A percentile compares a stretch with the other conserved stretches of the same genome.
Conservation (phyloP, 306 rosid genomes). For the Dryas octopetala region DNA sequence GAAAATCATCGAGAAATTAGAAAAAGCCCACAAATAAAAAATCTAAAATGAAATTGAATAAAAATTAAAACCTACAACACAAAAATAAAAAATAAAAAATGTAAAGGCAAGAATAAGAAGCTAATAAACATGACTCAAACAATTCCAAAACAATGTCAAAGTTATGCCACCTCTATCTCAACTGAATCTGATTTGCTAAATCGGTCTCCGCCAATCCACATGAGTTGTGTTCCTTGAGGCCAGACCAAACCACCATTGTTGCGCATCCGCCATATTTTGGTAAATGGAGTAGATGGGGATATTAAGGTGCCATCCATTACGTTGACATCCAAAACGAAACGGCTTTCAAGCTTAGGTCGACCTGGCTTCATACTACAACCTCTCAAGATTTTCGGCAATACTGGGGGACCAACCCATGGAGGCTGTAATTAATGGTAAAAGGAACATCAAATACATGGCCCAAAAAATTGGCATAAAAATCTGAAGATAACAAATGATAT, state of each 20-base stretch:
- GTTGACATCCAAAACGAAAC: conserved; percentile 72
- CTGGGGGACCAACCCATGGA: conserved; percentile 24
- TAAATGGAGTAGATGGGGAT: conserved; percentile 76
- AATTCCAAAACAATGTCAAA: not conserved
- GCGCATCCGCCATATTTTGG: conserved; percentile 91
- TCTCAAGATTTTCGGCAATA: conserved; percentile 31
- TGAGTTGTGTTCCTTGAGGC: conserved; percentile 75
- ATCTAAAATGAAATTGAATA: not conserved
- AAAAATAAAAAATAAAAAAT: not conserved
- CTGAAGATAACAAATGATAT: not conserved
- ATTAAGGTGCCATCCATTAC: conserved; percentile 78
- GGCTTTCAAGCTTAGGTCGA: conserved; percentile 62
- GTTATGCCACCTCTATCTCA: conserved; percentile 60
- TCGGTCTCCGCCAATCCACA: conserved; percentile 75
- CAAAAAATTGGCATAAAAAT: conserved; percentile 7
- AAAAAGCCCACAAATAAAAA: conserved; percentile 3
- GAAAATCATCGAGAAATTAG: not conserved
- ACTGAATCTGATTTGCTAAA: conserved; percentile 40
- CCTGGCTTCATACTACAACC: conserved; percentile 29
- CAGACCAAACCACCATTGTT: conserved; percentile 67
- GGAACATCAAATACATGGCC: conserved; percentile 1
- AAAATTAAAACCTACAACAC: not conserved
- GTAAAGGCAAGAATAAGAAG: not conserved
- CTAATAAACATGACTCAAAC: not conserved
- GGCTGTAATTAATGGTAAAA: conserved; percentile 30